Base-by-base conservation (phyloP, 768 basidiomycete species). In the Postia placenta region DNA sequence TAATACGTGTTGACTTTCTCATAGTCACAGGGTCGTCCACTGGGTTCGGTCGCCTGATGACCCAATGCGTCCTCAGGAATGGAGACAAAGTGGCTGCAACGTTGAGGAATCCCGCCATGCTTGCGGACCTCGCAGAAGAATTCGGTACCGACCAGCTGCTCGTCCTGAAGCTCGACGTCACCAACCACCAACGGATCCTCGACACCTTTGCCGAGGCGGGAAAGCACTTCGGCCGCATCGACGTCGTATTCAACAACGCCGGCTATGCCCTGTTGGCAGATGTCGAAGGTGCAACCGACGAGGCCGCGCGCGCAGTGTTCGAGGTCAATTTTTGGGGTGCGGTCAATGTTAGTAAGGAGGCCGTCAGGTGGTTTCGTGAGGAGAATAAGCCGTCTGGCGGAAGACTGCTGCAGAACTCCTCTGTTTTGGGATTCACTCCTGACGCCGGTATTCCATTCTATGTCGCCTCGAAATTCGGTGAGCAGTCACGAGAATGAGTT, bases 351-450 rank as follows among this genome's bases (percentile, higher is more conserved):
- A 66, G 51, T 23, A 54, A 47, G 25, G 69, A 60, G 27, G 66
- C 68, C 0, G 54, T 73, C 39, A 50, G 48, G 44, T 63, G 60
- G 45, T 68, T 72, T 51, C 62, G 70, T 24, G 71, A 72, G 5
- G 54, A 57, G 0, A 72, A 73, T 50, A 53, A 62, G n/a, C 67
- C 70, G 5, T 15, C 22, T 1, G 67, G 69, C 0, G 71, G 71
- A 1, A 60, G 58, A 20, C 53, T 72, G 1, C 51, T 70, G 26
- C 69, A 73, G 25, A 41, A 62, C 33, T 65, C 65, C 4, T 69
- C 69, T 7, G 42, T 48, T 5, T 1, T 56, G 12, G 69, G 60
- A 0, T 12, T 68, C 23, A 3, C 2, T 5, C 55, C 57, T 7
- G 0, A 2, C 0, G 38, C 60, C 1, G 58, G 49, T 1, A 47